A percentile compares a stretch with the other conserved stretches of the same genome.
These are phyloP conservation scores for Myrmaecium sp. DNA, from an alignment of 2,329 filamentous ascomycete species.

Conservation along the genomic window DNA sequence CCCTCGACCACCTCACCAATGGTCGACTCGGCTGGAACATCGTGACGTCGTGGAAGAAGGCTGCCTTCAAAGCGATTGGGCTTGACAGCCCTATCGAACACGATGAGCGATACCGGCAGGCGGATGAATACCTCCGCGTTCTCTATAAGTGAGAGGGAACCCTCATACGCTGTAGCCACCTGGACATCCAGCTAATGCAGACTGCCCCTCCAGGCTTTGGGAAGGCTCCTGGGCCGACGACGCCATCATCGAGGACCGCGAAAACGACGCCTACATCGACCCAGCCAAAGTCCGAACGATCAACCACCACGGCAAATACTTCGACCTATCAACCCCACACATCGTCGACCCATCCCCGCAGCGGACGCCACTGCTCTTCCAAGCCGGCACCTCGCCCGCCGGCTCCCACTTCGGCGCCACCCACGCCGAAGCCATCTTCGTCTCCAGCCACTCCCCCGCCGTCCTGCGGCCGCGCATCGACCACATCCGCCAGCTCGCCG, in stretches of 20 bases:
- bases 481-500: constrained; percentile 35
- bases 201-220: constrained; percentile 32
- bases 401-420: constrained; percentile 39
- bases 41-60: constrained; percentile 46
- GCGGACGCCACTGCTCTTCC: constrained; percentile 25
- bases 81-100: constrained; percentile 41
- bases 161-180: constrained; percentile 4
- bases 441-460: constrained; percentile 35
- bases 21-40: constrained; percentile 51
- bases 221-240: constrained; percentile 38
- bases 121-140: constrained; percentile 44
- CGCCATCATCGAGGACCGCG: constrained; percentile 36
- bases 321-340: constrained; percentile 27
- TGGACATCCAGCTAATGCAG: constrained; percentile 12
- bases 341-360: constrained; percentile 26
- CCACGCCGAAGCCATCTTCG: constrained; percentile 45
- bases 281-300: constrained; percentile 43
- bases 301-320: constrained; percentile 42
- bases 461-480: constrained; percentile 34
- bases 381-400: constrained; percentile 42
- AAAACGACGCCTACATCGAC: constrained; percentile 39
- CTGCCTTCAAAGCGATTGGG: constrained; percentile 45
- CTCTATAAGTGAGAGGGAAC: constrained; percentile 50
- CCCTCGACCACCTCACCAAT: constrained; percentile 43
- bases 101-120: constrained; percentile 43